Evolutionary conservation across 345 rosid species (phyloP), one percentile per base, ranked within the genome.

Genomic region (Hibiscus trionum): DNA sequence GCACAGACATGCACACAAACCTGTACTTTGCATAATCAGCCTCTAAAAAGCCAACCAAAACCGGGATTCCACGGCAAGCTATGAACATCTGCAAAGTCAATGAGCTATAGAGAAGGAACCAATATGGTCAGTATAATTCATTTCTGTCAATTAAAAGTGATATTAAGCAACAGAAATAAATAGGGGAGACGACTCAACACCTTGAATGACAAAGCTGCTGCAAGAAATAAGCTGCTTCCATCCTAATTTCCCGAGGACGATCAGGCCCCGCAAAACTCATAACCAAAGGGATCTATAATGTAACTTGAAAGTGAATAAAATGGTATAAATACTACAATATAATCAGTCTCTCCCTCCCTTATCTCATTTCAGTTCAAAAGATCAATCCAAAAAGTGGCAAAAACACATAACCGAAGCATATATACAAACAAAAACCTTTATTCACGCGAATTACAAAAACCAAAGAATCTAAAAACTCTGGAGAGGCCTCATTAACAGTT

Each of bases 71-170:
- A 53, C 90, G 84, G 82, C 97, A 93, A 78, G 98, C 90, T 85
- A 96, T 83, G 83, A 96, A 91, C 99, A 93, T 96, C 86, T 96
- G 99, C 85, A 96, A 75, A n/a, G 99, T 93, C 79, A 93, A 85
- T 33, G 91, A 81, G 85, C 99, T 96, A 92, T 73, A 78, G 46
- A 72, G 76, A 83, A 80, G 70, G 71, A 58, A 74, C 53, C 59
- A 70, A 66, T 50, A 73, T n/a, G 61, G 21, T 85, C 77, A 83
- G 47, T 73, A 73, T 67, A 56, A 59, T 39, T 73, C 66, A 50
- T 65, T 61, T 70, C 62, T 7, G 4, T 46, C 24, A 9, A 47
- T 58, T 37, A 11, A 58, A 58, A 70, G 17, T 0, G 3, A 14
- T 26, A 11, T 47, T 47, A 47, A 68, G 46, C 42, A 68, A 68